Evolutionary conservation across 176 grass and related monocot genomes (phyloP).

Genomic region (Cenchrus fungigraminus): DNA sequence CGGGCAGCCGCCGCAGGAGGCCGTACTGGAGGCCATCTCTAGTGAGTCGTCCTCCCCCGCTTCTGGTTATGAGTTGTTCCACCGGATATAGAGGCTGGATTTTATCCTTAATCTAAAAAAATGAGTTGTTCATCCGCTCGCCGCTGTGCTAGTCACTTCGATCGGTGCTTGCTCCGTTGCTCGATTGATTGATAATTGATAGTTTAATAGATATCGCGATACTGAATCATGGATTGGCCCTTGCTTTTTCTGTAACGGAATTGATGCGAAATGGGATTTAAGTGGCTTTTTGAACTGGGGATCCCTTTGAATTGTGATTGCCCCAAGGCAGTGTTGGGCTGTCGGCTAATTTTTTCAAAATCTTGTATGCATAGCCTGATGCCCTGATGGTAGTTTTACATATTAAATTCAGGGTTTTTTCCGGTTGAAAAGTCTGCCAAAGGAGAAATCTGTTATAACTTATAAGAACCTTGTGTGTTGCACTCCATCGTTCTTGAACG

Average conservation of each 20-base stretch:
- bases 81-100: too few species aligned
- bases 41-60: conserved; percentile 35
- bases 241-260: neutral
- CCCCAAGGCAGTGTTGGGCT: neutral
- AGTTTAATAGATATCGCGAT: neutral
- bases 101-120: too few species aligned
- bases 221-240: neutral
- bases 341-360: neutral
- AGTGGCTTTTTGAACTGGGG: neutral
- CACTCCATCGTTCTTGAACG: neutral
- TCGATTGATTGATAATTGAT: neutral
- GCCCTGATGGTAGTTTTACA: neutral
- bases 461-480: neutral
- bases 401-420: neutral
- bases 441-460: neutral
- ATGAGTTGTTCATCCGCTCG: neutral
- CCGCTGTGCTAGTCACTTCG: neutral
- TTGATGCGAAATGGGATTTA: neutral
- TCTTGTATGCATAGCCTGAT: neutral
- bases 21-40: conserved; percentile 76
- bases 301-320: neutral
- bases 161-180: neutral
- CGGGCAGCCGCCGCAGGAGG: conserved; percentile 67
- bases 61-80: neutral
- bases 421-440: neutral